Base-by-base conservation (phyloP, 2,329 filamentous ascomycete genomes). In the Ophiocordyceps australis region DNA sequence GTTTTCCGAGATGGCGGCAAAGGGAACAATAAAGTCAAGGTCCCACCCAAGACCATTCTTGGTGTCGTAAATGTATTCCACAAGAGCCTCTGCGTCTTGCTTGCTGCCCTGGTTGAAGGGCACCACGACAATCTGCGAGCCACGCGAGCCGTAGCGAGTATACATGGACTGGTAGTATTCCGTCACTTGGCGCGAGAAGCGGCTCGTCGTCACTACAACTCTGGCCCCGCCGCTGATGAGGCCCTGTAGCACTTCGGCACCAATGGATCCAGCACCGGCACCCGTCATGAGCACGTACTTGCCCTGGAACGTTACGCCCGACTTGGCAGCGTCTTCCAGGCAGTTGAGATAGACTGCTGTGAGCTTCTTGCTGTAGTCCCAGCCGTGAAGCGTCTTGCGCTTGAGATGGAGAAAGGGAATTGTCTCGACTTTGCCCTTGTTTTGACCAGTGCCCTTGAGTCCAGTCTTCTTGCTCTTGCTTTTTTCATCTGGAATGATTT, bases 81-180 rank as follows among this genome's bases (percentile, higher is more conserved):
- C 65, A 7, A 98, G 65, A 24, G 83, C 83, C 50, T 95, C 82
- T 19, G 94, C 80, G 47, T 98, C 89, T 51, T 95, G 86, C 59
- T 94, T 91, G 61, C 86, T 95, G 35, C 86, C 89, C 52, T 94
- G 85, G 55, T 98, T 98, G 70, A 98, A 98, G 25, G 91, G 89
- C 28, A 95, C 91, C 28, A 98, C 89, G 21, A 98, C 82, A 29
- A 98, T 75, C 57, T 95, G 85, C 30, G 89, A 95, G 36, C 89
- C 89, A 36, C 82, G 79, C 32, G 82, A 81, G 43, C 89, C 89
- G 43, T 79, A 93, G 32, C 85, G 79, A 34, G 85, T 79, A 53
- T 98, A 98, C 79, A 98, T 95, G 30, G 82, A 74, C 55, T 98
- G 89, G 57, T 98, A 98, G 60, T 95, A 98, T 58, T 98, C 89